Evolutionary conservation across 2,329 filamentous ascomycete species (phyloP).

Genomic region (Setomelanomma holmii): DNA sequence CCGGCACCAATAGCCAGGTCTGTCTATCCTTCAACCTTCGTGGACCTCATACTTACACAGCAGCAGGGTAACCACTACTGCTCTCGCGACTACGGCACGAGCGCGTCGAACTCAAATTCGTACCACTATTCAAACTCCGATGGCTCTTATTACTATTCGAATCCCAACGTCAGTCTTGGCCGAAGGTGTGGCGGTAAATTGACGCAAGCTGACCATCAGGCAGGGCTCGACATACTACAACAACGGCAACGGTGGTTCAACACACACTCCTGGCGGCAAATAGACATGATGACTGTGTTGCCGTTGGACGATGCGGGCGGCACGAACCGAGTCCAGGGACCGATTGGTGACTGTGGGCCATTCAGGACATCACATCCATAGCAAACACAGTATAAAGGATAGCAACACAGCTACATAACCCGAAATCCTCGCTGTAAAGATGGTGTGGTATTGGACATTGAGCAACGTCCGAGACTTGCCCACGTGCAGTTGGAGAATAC

Average conservation of each 20-base stretch:
- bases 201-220: background rate
- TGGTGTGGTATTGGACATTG: too few relatives aligned
- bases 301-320: background rate
- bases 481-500: too few relatives aligned
- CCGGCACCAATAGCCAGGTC: constrained; percentile 51
- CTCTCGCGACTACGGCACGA: constrained; percentile 46
- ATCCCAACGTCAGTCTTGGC: background rate
- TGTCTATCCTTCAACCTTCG: background rate
- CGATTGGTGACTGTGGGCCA: too few relatives aligned
- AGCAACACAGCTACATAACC: too few relatives aligned
- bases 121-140: constrained; percentile 51
- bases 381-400: too few relatives aligned
- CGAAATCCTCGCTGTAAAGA: too few relatives aligned
- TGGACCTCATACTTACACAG: background rate
- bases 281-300: constrained; percentile 9
- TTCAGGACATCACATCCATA: too few relatives aligned
- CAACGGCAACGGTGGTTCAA: constrained; percentile 38
- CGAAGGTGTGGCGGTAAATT: too few relatives aligned
- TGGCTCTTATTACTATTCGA: constrained; percentile 48
- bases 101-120: constrained; percentile 44
- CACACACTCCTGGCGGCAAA: constrained; percentile 34
- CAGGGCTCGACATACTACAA: constrained; percentile 50
- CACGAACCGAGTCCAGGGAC: background rate
- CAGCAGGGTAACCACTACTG: constrained; percentile 51
- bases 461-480: too few relatives aligned